These are phyloP conservation scores for Rutstroemia sp. DNA, from an alignment of 2,329 filamentous ascomycete genomes.

Conservation along the genomic window DNA sequence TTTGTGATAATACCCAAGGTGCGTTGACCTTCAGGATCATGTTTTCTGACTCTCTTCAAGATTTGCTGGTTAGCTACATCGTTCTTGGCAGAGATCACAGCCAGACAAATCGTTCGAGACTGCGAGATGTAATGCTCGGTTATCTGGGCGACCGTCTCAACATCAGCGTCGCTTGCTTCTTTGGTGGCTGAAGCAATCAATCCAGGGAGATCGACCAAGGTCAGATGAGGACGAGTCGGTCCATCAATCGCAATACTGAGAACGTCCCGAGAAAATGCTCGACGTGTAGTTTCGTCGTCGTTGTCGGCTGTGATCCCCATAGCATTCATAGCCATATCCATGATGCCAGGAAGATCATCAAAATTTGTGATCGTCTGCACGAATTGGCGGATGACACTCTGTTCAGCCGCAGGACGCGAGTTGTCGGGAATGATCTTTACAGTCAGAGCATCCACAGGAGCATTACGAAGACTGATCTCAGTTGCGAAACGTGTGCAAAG, in stretches of 20 bases:
- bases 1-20: conserved; percentile 42
- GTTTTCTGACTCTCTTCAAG: conserved; percentile 29
- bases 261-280: conserved; percentile 23
- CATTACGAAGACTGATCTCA: conserved; percentile 35
- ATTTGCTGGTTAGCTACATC: conserved; percentile 37
- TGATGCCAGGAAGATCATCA: conserved; percentile 22
- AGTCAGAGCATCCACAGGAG: conserved; percentile 37
- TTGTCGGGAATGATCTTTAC: conserved; percentile 51
- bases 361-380: conserved; percentile 21
- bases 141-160: conserved; percentile 26
- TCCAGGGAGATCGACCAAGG: conserved; percentile 31
- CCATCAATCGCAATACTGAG: conserved; percentile 26
- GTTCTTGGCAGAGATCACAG: conserved; percentile 37
- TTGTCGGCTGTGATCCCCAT: conserved; percentile 19
- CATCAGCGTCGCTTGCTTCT: conserved; percentile 22
- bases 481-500: conserved; percentile 52
- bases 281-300: neutral
- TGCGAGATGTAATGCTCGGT: conserved; percentile 35
- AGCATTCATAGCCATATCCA: conserved; percentile 22
- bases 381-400: conserved; percentile 35
- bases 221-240: conserved; percentile 20
- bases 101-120: conserved; percentile 38
- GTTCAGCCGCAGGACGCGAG: conserved; percentile 38
- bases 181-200: conserved; percentile 25
- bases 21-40: conserved; percentile 31